phyloP scores from a whole-genome alignment of 139 green algal genomes.

The Haematococcus lacustris region DNA sequence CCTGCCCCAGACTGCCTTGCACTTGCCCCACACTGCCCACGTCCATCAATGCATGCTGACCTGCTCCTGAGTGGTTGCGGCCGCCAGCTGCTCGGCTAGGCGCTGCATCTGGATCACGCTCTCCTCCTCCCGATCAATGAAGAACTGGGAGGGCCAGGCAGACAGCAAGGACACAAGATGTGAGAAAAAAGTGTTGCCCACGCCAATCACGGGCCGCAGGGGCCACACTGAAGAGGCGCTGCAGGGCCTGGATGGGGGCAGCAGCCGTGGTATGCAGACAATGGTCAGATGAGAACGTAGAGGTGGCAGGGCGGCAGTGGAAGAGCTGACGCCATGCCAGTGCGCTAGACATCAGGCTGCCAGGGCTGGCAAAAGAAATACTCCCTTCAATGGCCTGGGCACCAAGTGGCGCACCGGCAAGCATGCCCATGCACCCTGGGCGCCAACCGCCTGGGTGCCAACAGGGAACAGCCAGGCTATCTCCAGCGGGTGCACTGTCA shows the following conservation, averaged over 20 bases:
- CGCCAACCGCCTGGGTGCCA: too few relatives aligned
- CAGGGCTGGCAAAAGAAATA: too few relatives aligned
- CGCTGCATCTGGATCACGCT: conserved; percentile 63
- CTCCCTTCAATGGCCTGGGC: too few relatives aligned
- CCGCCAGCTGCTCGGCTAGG: conserved; percentile 27
- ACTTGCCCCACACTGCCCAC: neutral
- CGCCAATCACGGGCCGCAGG: too few relatives aligned
- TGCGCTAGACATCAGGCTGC: too few relatives aligned
- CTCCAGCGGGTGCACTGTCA: too few relatives aligned
- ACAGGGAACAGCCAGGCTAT: too few relatives aligned
- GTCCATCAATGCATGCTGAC: neutral
- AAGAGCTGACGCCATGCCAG: too few relatives aligned
- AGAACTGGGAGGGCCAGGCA: conserved; percentile 63
- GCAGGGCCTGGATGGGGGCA: too few relatives aligned
- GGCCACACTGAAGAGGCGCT: too few relatives aligned
- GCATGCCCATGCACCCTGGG: too few relatives aligned
- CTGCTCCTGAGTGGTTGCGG: neutral
- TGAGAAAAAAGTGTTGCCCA: neutral
- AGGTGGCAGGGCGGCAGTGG: neutral
- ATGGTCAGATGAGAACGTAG: neutral
- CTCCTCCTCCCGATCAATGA: conserved; percentile 75
- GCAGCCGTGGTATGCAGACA: neutral
- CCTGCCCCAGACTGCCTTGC: neutral
- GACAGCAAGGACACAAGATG: conserved; percentile 14
- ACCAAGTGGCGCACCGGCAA: too few relatives aligned